Percentiles rank a stretch among this genome's conserved stretches.
These are phyloP conservation scores for Chenopodium berlandieri DNA, from an alignment of 148 eudicot species.

Conservation along the genomic window DNA sequence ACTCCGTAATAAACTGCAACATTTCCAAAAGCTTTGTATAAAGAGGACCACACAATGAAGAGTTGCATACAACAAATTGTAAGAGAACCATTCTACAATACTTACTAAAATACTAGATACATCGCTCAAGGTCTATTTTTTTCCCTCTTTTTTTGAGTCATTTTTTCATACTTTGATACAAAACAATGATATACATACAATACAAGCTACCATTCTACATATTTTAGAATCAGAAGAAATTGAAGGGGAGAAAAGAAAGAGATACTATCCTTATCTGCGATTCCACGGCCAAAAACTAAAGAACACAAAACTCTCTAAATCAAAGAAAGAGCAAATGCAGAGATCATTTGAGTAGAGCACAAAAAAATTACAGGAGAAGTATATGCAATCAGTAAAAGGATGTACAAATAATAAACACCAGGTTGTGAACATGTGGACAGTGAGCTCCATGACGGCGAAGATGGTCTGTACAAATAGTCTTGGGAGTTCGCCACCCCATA, in stretches of 20 bases:
- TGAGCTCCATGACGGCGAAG: constrained; percentile 91
- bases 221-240: constrained; percentile 10
- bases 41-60: background rate
- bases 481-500: constrained; percentile 57
- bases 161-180: constrained; percentile 17
- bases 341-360: constrained; percentile 12
- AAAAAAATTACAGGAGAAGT: constrained; percentile 28
- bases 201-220: constrained; percentile 21
- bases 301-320: constrained; percentile 17
- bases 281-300: constrained; percentile 14
- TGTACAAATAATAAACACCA: constrained; percentile 41
- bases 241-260: background rate
- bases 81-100: background rate
- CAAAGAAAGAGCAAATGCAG: constrained; percentile 17
- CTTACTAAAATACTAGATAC: constrained; percentile 16
- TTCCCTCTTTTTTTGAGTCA: background rate
- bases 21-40: background rate
- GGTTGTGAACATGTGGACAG: constrained; percentile 13
- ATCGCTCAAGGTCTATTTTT: background rate
- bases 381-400: constrained; percentile 45
- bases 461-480: constrained; percentile 63
- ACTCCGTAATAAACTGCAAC: too few species aligned
- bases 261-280: background rate
- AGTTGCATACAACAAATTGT: background rate
- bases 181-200: constrained; percentile 30